Evolutionary conservation across 2,329 filamentous ascomycete species (phyloP).

Genomic region (Thelonectria rubi): DNA sequence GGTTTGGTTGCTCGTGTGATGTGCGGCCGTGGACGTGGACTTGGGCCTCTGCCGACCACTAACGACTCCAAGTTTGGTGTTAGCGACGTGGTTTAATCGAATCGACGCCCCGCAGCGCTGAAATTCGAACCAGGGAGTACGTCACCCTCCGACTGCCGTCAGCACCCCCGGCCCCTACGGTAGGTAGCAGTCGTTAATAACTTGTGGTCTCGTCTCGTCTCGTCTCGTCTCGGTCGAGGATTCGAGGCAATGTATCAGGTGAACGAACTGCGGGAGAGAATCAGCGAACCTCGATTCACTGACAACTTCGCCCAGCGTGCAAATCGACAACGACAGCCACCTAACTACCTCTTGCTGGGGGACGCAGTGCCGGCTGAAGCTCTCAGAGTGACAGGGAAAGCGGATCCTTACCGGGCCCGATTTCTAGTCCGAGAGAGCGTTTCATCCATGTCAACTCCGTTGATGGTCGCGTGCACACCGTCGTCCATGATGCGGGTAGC

Average conservation of each 20-base stretch:
- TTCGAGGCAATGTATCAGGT: background rate
- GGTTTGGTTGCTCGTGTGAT: background rate
- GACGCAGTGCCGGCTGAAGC: background rate
- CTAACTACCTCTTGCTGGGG: too few relatives aligned
- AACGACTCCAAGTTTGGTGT: background rate
- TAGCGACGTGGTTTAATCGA: background rate
- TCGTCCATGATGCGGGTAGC: background rate
- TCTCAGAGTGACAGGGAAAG: background rate
- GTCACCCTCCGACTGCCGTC: background rate
- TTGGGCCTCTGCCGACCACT: background rate
- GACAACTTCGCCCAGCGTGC: too few relatives aligned
- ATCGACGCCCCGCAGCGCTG: conserved; percentile 2
- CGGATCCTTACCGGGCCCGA: background rate
- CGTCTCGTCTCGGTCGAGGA: background rate
- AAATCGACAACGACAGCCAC: too few relatives aligned
- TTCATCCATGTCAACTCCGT: background rate
- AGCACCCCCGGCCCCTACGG: background rate
- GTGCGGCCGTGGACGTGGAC: background rate
- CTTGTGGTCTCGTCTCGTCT: too few relatives aligned
- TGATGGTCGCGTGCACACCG: background rate
- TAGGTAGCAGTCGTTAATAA: too few relatives aligned
- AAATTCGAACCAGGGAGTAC: background rate
- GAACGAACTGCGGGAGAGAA: background rate
- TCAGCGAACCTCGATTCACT: background rate
- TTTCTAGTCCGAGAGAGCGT: background rate